These are phyloP conservation scores for Dryadomyces quercivorus DNA, from an alignment of 2,329 filamentous ascomycete species.

Conservation along the genomic window DNA sequence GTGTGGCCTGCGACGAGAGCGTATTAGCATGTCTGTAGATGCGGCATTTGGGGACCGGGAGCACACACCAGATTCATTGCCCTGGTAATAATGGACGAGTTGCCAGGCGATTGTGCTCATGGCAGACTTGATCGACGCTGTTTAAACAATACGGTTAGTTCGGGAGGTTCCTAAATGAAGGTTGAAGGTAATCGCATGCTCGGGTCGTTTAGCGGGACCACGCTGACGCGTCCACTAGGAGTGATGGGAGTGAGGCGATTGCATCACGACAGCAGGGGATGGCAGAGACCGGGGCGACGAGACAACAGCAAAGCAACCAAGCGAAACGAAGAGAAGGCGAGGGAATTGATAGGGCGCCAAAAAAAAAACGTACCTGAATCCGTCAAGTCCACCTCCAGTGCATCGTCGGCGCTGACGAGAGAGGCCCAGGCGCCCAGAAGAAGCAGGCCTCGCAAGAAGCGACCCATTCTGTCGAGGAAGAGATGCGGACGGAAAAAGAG, in stretches of 20 bases:
- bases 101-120: slow-evolving; percentile 37
- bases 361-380: slow-evolving; percentile 5
- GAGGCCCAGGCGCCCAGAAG: slow-evolving; percentile 8
- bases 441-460: neutral
- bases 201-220: neutral
- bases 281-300: neutral
- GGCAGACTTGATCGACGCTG: slow-evolving; percentile 33
- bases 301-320: neutral
- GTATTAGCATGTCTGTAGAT: slow-evolving; percentile 12
- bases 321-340: neutral
- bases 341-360: neutral
- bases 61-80: slow-evolving; percentile 24
- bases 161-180: neutral
- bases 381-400: slow-evolving; percentile 8
- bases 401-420: slow-evolving; percentile 6
- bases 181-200: neutral
- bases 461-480: neutral
- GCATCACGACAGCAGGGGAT: neutral
- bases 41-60: too few relatives aligned
- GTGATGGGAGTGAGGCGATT: neutral
- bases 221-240: neutral
- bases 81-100: slow-evolving; percentile 37
- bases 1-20: slow-evolving; percentile 26
- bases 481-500: neutral
- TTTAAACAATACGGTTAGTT: neutral